Evolutionary conservation across 1,139 yeast genomes (phyloP), one percentile per base, ranked within the genome.

Genomic region (Yamadazyma trypodendri): DNA sequence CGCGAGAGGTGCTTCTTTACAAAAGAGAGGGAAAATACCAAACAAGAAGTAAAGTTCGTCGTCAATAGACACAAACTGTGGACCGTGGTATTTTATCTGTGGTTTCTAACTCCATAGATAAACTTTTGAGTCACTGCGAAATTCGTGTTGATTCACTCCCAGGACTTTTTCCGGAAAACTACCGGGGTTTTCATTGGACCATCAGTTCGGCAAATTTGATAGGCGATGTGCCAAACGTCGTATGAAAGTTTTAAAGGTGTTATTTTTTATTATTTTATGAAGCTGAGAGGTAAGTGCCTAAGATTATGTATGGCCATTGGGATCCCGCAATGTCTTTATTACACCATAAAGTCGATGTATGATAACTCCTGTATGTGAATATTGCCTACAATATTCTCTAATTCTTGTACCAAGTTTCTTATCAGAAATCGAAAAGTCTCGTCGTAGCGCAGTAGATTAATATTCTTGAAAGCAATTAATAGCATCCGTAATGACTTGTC

Each of bases 401-500:
- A n/a, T 11, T 22, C 11, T 17, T 16, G 23, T 9, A 27, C 24
- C 21, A 28, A 29, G 8, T 23, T 25, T 12, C 8, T 9, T 4
- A 15, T 4, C 29, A 27, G 29, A 5, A 12, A 13, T 20, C 20
- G 10, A 16, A 27, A 27, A 13, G 28, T 13, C 5, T 30, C 23
- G 21, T 38, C 41, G 24, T 17, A 24, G 11, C 18, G 9, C 12
- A 11, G n/a, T 2, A 37, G 21, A 25, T 45, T 39, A 12, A 42
- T 22, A 25, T 32, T 43, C 17, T 34, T 45, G 7, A 47, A 25
- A 11, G n/a, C 28, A 4, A 42, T 24, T 12, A 45, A 24, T n/a
- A 43, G 18, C 8, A 24, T 31, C 24, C 46, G 29, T 13, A 44
- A 34, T 2, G 47, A 39, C 27, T 29, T 35, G 18, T 32, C 37